Conservation (phyloP, 202 grass and related monocot genomes). For the Alloteropsis angusta region DNA sequence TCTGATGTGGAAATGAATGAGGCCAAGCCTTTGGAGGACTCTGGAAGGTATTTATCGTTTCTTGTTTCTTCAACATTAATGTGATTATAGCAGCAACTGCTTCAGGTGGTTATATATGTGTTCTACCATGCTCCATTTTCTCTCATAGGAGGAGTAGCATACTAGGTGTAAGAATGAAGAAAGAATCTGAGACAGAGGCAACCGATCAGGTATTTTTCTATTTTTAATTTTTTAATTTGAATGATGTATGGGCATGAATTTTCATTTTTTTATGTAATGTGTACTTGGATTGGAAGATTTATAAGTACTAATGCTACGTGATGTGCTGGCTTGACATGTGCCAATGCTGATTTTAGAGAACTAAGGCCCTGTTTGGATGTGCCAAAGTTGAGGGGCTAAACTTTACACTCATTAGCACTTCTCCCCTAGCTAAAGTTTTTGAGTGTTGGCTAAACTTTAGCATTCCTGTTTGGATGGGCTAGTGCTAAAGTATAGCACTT, state of each 20-base stretch:
- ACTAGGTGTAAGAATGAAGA: slow-evolving; percentile 54
- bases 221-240: slow-evolving; percentile 3
- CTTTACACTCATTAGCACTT: no score
- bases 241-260: not conserved
- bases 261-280: not conserved
- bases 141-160: slow-evolving; percentile 48
- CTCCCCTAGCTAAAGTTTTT: no score
- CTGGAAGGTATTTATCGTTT: slow-evolving; percentile 42
- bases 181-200: slow-evolving; percentile 52
- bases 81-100: not conserved
- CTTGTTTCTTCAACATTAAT: slow-evolving; percentile 7
- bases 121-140: not conserved
- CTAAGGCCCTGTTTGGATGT: no score
- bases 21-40: slow-evolving; percentile 47
- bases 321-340: not conserved
- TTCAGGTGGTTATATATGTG: not conserved
- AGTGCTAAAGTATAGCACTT: no score
- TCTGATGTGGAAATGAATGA: slow-evolving; percentile 75
- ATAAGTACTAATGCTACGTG: not conserved
- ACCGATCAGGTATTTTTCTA: slow-evolving; percentile 38
- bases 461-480: no score
- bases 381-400: no score
- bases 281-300: slow-evolving; percentile 14
- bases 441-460: no score
- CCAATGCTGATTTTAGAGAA: not conserved